Base-by-base conservation (phyloP, 2,329 filamentous ascomycete species). In the Penicillium griseofulvum region DNA sequence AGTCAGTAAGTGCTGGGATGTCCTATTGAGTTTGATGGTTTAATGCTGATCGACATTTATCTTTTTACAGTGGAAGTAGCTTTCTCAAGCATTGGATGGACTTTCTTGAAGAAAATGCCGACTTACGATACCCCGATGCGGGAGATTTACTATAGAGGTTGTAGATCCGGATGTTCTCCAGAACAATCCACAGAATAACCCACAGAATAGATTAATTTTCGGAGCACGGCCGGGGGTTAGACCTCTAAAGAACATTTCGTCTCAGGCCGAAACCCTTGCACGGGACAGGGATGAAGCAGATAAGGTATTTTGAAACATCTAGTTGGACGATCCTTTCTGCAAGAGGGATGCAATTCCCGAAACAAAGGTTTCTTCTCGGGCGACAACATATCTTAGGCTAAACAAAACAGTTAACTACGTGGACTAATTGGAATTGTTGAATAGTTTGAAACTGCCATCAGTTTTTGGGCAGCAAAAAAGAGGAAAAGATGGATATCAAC, bases 41-140 rank as follows among this genome's bases (percentile, higher is more conserved):
- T 42, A 42, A 50, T 33, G 33, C 45, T 52, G 41, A 60, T 58
- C 31, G 14, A 43, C 56, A 47, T 26, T 38, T n/a, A 44, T 31
- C 26, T 28, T 24, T 24, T 36, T 28, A 63, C 65, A 96, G 90
- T 74, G 92, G 92, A 24, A 91, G 89, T 73, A 81, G 80, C 55
- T 97, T 96, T 70, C 80, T 97, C 58, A 91, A 90, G 74, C 81
- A 81, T 58, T 97, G 93, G 94, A 96, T 97, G 90, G 83, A 81
- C 10, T 93, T 88, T 71, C 79, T 97, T 29, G 93, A 97, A 73
- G 90, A 96, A 60, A 80, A 96, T 66, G 89, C 91, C 8, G 93
- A 97, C 76, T 76, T 97, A 63, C 81, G 94, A 68, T 97, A 97
- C 74, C 91, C 93, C 3, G 89, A 94, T 69, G 68, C 72, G 11